Conservation (phyloP, 345 rosid genomes). For the Pelargonium nanum region DNA sequence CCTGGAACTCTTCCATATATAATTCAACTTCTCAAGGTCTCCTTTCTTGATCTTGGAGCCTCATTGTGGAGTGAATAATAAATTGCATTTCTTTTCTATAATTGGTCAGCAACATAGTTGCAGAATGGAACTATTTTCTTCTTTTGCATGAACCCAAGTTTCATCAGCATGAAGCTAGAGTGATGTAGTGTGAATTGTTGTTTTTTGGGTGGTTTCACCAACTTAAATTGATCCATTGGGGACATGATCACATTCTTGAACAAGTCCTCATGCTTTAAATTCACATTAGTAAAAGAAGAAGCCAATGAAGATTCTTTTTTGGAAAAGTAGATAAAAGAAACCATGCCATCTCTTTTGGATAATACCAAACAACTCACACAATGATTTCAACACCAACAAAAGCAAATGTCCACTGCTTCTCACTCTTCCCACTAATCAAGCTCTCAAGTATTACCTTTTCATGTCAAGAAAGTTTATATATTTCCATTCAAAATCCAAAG, state of each 20-base stretch:
- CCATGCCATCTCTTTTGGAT: too few species aligned
- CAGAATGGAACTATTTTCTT: too few species aligned
- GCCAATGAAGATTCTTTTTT: neutral
- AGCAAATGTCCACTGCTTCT: slow-evolving; percentile 23
- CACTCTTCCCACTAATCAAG: slow-evolving; percentile 20
- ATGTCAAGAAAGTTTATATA: neutral
- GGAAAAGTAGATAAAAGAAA: neutral
- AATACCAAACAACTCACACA: slow-evolving; percentile 9
- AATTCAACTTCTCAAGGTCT: too few species aligned
- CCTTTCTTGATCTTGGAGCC: too few species aligned
- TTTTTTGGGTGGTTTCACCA: neutral
- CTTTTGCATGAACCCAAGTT: too few species aligned
- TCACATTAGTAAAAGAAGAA: neutral
- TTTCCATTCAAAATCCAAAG: neutral
- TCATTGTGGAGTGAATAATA: too few species aligned
- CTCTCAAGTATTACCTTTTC: neutral
- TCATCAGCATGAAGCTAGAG: neutral
- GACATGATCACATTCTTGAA: neutral
- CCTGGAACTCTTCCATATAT: too few species aligned
- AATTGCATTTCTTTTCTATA: too few species aligned
- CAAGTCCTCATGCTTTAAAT: too few species aligned
- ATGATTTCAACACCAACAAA: neutral
- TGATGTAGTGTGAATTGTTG: neutral
- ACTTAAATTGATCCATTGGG: neutral
- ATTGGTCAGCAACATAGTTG: too few species aligned